Base-by-base conservation (phyloP, 2,329 filamentous ascomycete genomes). In the Ampelomyces quisqualis region DNA sequence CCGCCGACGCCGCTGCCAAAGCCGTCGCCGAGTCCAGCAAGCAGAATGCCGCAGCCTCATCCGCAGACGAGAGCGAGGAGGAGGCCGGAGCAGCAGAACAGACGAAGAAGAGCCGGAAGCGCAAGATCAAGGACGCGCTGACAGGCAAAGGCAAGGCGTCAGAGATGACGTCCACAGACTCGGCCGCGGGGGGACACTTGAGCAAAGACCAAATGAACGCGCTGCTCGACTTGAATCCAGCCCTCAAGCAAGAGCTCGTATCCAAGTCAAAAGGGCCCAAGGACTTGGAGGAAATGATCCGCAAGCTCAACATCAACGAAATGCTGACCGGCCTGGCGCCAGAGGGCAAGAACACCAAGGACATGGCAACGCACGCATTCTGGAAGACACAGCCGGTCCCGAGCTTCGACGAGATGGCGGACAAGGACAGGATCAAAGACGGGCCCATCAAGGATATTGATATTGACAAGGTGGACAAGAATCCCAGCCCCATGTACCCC, bases 321-420 rank as follows among this genome's bases (percentile, higher is more conserved):
- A 80, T 88, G 62, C 80, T 88, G 78, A 87, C 85, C 1, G 85
- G 85, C 0, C 70, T 88, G 59, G 85, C 90, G 11, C 76, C 88
- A 6, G 83, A 81, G 47, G 87, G 86, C 40, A 94, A 93, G 77
- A 95, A 95, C 62, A 84, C 82, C 57, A 96, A 95, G 74, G 90
- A 96, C 64, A 95, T 96, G 89, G 90, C 85, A 5, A 88, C 85
- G 43, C 96, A 97, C 78, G 96, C 95, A 72, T 98, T 98, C 74
- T 98, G 93, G 93, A 84, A 89, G 69, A 98, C 93, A 32, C 93
- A 98, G 70, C 93, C 93, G 1, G 93, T 98, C 44, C 87, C 88
- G 35, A 85, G 84, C 62, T 95, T 97, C 62, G 71, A 75, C 33
- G 73, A 78, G 36, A 71, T 75, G 44, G 73, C 52, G 13, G 53